These are phyloP conservation scores for Podaxis rugospora DNA, from an alignment of 768 basidiomycete species.

Conservation along the genomic window DNA sequence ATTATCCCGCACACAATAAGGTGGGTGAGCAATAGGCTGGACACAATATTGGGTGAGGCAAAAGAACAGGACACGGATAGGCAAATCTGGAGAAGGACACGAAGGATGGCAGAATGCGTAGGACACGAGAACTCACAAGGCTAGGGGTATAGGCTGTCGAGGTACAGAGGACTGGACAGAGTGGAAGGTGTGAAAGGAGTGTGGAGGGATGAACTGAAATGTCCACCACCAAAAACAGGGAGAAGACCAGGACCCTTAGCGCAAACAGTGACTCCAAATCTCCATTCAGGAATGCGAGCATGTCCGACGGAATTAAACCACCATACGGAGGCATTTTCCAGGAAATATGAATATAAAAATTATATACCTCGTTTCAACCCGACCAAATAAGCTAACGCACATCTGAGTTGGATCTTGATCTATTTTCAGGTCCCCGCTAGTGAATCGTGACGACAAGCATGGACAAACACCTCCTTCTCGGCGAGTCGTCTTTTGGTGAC, in stretches of 20 bases:
- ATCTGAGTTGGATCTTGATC: slow-evolving; percentile 19
- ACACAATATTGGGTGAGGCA: background rate
- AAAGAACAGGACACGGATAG: background rate
- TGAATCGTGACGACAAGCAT: slow-evolving; percentile 1
- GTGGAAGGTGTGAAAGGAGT: slow-evolving; percentile 25
- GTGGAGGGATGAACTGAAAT: slow-evolving; percentile 10
- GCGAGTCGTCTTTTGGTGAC: background rate
- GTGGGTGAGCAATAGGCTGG: background rate
- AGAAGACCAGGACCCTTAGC: slow-evolving; percentile 17
- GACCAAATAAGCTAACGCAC: slow-evolving; percentile 30
- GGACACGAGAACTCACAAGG: slow-evolving; percentile 5
- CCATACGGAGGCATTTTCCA: slow-evolving; percentile 25
- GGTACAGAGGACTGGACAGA: slow-evolving; percentile 20
- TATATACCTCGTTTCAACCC: slow-evolving; percentile 35
- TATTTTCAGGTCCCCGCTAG: slow-evolving; percentile 32
- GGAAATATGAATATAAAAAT: slow-evolving; percentile 23
- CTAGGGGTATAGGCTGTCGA: slow-evolving; percentile 13
- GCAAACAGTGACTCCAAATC: slow-evolving; percentile 13
- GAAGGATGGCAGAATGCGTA: background rate
- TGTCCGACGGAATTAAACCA: slow-evolving; percentile 19
- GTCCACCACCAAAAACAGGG: slow-evolving; percentile 4
- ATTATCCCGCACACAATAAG: background rate
- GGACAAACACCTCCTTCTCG: slow-evolving; percentile 1
- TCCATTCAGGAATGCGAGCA: slow-evolving; percentile 13
- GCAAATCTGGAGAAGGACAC: background rate